These are phyloP conservation scores for Thraustotheca clavata DNA, from an alignment of 352 stramenopile genomes.

Conservation along the genomic window DNA sequence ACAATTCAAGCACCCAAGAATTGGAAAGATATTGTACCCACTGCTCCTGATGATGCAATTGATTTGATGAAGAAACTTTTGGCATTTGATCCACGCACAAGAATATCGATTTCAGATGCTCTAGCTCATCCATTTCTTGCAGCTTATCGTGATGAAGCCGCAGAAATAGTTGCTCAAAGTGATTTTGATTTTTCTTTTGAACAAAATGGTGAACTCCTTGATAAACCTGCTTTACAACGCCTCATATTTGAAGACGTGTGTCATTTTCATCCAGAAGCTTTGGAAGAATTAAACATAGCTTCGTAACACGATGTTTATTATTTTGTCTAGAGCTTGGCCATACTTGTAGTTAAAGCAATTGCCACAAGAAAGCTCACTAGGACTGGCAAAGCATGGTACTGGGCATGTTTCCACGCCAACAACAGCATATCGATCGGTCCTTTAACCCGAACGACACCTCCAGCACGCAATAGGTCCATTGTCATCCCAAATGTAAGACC, in stretches of 20 bases:
- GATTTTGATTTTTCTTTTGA: conserved; percentile 22
- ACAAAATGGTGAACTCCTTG: conserved; percentile 29
- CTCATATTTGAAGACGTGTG: conserved; percentile 85
- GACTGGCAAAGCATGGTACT: neutral
- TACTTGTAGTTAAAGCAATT: neutral
- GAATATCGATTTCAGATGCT: conserved; percentile 60
- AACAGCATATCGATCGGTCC: neutral
- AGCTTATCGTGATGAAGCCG: conserved; percentile 40
- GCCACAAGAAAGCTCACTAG: neutral
- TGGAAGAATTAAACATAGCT: conserved; percentile 30
- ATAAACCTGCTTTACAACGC: conserved; percentile 66
- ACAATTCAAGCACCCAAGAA: conserved; percentile 36
- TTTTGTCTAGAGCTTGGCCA: neutral
- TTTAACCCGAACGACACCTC: neutral
- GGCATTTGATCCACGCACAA: conserved; percentile 78
- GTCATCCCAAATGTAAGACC: conserved; percentile 12
- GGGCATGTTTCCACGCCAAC: neutral
- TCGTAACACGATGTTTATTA: neutral
- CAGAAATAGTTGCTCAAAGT: conserved; percentile 22
- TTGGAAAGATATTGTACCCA: conserved; percentile 37
- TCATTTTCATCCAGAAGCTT: conserved; percentile 69
- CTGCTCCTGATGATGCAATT: conserved; percentile 46
- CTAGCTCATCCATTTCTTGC: conserved; percentile 73
- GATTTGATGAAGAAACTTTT: conserved; percentile 85
- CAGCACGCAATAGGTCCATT: neutral